These are phyloP conservation scores for Pythium rhizo-oryzae DNA, from an alignment of 352 stramenopile species.

Conservation along the genomic window DNA sequence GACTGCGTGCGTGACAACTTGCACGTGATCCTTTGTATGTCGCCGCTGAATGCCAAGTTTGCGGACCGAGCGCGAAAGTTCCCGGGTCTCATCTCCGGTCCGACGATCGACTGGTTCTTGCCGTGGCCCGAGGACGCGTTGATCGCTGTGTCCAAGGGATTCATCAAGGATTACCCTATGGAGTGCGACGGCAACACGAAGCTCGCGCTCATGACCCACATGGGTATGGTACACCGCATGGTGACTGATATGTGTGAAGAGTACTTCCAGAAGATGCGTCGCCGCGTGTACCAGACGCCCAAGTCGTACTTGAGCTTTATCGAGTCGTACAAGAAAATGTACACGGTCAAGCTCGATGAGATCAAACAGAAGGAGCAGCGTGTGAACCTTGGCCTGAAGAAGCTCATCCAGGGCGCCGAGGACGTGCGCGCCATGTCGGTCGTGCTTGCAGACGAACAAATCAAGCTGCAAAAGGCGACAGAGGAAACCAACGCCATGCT, in stretches of 20 bases:
- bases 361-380: constrained; percentile 97
- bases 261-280: constrained; percentile 98
- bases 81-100: constrained; percentile 95
- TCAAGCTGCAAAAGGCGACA: constrained; percentile 97
- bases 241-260: constrained; percentile 98
- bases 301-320: constrained; percentile 99
- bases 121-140: constrained; percentile 98
- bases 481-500: constrained; percentile 98
- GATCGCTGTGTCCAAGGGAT: constrained; percentile 96
- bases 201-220: constrained; percentile 95
- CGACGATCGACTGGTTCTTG: constrained; percentile 99
- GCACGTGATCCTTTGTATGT: constrained; percentile 99
- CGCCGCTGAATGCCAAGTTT: constrained; percentile 98
- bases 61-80: constrained; percentile 96
- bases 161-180: constrained; percentile 97
- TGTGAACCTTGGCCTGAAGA: constrained; percentile 97
- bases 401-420: constrained; percentile 97
- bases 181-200: constrained; percentile 91
- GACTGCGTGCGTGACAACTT: constrained; percentile 98
- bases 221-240: constrained; percentile 98
- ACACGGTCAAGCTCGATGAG: constrained; percentile 92
- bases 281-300: constrained; percentile 97
- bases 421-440: constrained; percentile 98
- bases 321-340: constrained; percentile 98
- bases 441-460: constrained; percentile 95